Conservation (phyloP, 495 filamentous ascomycete species). For the Neurospora sp. region DNA sequence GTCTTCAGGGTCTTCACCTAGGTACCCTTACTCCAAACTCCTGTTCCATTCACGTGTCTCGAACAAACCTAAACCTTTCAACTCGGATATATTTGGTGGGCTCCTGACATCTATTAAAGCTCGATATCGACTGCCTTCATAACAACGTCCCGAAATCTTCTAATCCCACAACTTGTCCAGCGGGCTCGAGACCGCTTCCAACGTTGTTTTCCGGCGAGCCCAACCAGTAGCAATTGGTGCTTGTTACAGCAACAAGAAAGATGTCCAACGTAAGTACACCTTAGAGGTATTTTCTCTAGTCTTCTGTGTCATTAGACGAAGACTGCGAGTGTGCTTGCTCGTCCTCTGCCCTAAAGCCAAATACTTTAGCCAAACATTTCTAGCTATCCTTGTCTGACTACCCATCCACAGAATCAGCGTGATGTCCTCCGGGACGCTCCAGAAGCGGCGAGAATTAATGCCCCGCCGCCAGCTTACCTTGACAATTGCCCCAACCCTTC, state of each 20-base stretch:
- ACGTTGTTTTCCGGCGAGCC: background rate
- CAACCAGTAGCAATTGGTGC: background rate
- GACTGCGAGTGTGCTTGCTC: background rate
- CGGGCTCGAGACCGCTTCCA: background rate
- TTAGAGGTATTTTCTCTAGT: background rate
- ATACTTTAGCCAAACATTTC: background rate
- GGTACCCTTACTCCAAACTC: background rate
- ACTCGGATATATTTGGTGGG: background rate
- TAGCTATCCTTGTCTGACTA: background rate
- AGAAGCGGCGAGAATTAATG: background rate
- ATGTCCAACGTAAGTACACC: background rate
- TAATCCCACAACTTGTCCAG: background rate
- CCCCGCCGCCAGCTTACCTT: background rate
- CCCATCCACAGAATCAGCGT: background rate
- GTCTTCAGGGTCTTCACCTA: background rate
- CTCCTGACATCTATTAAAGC: background rate
- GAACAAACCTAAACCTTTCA: background rate
- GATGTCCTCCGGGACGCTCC: background rate
- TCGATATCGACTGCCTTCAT: background rate
- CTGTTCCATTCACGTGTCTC: background rate
- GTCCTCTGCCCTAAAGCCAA: background rate
- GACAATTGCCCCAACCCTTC: background rate
- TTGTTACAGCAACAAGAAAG: background rate
- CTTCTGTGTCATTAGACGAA: background rate
- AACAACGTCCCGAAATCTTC: background rate